Evolutionary conservation across 2,329 filamentous ascomycete genomes (phyloP).

Genomic region (Monilinia vaccinii-corymbosi): DNA sequence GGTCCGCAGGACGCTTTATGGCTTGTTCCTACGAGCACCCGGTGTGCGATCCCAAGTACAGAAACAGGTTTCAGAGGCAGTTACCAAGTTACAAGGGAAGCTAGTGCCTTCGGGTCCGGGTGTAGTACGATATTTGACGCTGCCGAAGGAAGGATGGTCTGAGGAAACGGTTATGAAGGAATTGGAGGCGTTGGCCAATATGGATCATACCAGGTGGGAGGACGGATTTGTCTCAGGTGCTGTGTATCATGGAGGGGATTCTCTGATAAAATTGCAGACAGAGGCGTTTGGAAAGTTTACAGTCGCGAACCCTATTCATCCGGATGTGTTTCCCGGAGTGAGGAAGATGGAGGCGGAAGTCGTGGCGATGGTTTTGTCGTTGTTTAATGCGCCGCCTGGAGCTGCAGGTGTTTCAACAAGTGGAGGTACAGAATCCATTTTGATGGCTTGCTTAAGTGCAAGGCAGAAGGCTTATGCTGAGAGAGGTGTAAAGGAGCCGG

Average conservation of each 20-base stretch:
- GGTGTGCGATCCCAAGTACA: constrained; percentile 81
- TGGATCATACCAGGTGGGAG: constrained; percentile 97
- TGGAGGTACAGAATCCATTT: constrained; percentile 90
- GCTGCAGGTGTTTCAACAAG: constrained; percentile 84
- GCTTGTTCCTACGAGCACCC: constrained; percentile 75
- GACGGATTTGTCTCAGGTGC: constrained; percentile 90
- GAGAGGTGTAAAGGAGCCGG: constrained; percentile 80
- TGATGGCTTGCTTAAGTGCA: constrained; percentile 89
- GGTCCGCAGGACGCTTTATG: constrained; percentile 66
- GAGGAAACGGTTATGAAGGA: constrained; percentile 72
- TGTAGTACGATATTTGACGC: constrained; percentile 60
- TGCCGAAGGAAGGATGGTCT: constrained; percentile 79
- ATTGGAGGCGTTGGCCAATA: constrained; percentile 65
- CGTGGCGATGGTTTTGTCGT: constrained; percentile 82
- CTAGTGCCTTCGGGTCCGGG: constrained; percentile 66
- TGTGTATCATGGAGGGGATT: constrained; percentile 88
- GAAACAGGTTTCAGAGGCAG: constrained; percentile 70
- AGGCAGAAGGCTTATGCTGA: constrained; percentile 82
- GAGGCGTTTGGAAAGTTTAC: constrained; percentile 93
- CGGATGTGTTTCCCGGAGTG: constrained; percentile 95
- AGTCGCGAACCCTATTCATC: constrained; percentile 93
- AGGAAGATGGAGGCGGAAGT: constrained; percentile 99
- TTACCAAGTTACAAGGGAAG: constrained; percentile 74
- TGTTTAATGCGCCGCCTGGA: constrained; percentile 84
- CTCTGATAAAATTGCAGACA: constrained; percentile 73